Percentiles rank a stretch among this genome's conserved stretches.
phyloP scores from a whole-genome alignment of 2,329 filamentous ascomycete genomes.

The Blumeriella jaapii region DNA sequence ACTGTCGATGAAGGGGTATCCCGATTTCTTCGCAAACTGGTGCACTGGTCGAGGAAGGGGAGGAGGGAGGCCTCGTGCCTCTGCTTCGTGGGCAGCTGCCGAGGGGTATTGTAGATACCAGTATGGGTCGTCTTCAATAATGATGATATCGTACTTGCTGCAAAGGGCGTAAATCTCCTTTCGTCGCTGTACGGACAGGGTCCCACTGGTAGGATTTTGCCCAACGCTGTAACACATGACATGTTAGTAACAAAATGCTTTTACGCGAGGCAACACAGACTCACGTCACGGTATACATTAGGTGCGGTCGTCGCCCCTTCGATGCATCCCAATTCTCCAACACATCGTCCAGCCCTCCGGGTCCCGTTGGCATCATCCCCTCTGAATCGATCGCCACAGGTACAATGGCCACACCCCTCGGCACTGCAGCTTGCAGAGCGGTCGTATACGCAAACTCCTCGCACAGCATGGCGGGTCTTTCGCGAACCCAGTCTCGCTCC shows the following conservation, averaged over 20 bases:
- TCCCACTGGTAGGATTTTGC: conserved; percentile 76
- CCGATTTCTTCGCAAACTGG: conserved; percentile 37
- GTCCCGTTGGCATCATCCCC: conserved; percentile 66
- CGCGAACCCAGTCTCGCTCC: conserved; percentile 51
- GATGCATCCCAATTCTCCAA: conserved; percentile 70
- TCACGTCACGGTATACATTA: conserved; percentile 85
- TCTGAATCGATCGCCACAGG: conserved; percentile 66
- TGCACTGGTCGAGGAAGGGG: conserved; percentile 15
- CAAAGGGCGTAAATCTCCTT: conserved; percentile 72
- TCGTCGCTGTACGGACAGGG: conserved; percentile 60
- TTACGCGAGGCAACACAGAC: conserved; percentile 28
- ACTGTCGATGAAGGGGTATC: conserved; percentile 71
- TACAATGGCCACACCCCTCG: conserved; percentile 52
- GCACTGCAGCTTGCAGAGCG: conserved; percentile 53
- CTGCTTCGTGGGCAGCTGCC: conserved; percentile 35
- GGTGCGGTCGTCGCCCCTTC: conserved; percentile 64
- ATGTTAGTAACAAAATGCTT: conserved; percentile 9
- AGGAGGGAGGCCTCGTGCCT: conserved; percentile 27
- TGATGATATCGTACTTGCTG: conserved; percentile 76
- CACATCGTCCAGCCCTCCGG: conserved; percentile 65
- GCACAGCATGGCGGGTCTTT: conserved; percentile 65
- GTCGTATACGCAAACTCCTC: conserved; percentile 78
- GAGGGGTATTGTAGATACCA: conserved; percentile 89
- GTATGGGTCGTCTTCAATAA: conserved; percentile 90
- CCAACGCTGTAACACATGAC: conserved; percentile 63